phyloP scores from a whole-genome alignment of 805 yeast species.

The Candida alai region DNA sequence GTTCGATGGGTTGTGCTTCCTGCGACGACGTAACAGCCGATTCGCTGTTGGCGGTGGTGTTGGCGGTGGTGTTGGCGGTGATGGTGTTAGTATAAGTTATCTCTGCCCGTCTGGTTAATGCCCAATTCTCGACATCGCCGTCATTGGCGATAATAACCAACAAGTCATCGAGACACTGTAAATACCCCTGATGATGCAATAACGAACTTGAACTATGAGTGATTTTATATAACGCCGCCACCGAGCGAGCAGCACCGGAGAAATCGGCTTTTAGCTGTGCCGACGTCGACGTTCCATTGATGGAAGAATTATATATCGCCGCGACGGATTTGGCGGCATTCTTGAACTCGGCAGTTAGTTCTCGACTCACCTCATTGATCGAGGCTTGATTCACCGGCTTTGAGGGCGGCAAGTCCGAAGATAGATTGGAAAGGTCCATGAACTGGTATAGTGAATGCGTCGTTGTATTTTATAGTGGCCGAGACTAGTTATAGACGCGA shows the following conservation, averaged over 20 bases:
- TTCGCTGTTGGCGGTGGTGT: background rate
- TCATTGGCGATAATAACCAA: constrained; percentile 35
- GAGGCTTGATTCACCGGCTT: constrained; percentile 44
- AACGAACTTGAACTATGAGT: constrained; percentile 51
- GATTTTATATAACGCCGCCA: constrained; percentile 53
- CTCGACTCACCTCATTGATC: constrained; percentile 46
- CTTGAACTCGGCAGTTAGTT: constrained; percentile 61
- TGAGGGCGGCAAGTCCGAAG: constrained; percentile 48
- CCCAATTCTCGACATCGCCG: constrained; percentile 53
- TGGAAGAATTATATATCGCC: constrained; percentile 33
- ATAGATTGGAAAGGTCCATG: constrained; percentile 64
- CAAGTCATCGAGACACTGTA: constrained; percentile 58
- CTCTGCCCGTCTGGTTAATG: constrained; percentile 44
- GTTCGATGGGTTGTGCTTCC: too few relatives aligned
- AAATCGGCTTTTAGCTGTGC: constrained; percentile 25
- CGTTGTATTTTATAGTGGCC: too few relatives aligned
- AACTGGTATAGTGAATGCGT: too few relatives aligned
- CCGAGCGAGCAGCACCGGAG: constrained; percentile 40
- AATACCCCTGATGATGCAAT: constrained; percentile 53
- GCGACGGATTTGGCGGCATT: constrained; percentile 72
- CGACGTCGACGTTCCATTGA: constrained; percentile 9
- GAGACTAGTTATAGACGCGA: too few relatives aligned
- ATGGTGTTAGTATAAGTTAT: constrained; percentile 7
- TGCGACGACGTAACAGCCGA: background rate
- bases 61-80: background rate